phyloP scores from a whole-genome alignment of 176 grass and related monocot genomes.

The Triticum timopheevii region DNA sequence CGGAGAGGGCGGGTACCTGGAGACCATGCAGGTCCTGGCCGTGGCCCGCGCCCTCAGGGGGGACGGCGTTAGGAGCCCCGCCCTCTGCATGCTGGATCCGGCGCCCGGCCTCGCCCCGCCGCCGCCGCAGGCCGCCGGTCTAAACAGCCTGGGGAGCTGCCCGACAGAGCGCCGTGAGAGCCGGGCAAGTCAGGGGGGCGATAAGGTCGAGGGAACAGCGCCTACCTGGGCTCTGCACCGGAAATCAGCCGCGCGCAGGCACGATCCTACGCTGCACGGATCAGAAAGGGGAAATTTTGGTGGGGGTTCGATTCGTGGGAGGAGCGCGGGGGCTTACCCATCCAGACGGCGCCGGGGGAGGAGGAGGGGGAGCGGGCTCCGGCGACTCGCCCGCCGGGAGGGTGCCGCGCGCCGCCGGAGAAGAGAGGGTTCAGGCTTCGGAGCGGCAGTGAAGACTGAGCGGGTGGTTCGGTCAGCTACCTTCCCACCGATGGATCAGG shows the following conservation, averaged over 20 bases:
- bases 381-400: background rate
- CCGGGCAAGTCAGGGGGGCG: background rate
- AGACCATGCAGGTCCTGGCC: conserved; percentile 27
- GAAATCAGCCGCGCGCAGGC: conserved; percentile 23
- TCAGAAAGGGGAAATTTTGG: background rate
- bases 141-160: conserved; percentile 32
- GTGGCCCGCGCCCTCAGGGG: conserved; percentile 25
- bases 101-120: background rate
- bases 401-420: background rate
- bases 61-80: conserved; percentile 15
- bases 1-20: conserved; percentile 37
- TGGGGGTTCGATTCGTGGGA: background rate
- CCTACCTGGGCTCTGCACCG: conserved; percentile 16
- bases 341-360: background rate
- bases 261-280: background rate
- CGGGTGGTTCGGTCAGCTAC: background rate
- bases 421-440: background rate
- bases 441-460: background rate
- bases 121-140: background rate
- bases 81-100: conserved; percentile 40
- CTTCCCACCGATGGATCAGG: background rate
- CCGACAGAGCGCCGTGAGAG: background rate
- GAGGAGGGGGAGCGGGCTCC: too few relatives aligned
- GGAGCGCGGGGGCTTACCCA: conserved; percentile 23
- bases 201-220: background rate